Base-by-base conservation (phyloP, 352 stramenopile genomes). In the Discostella stelligera region DNA sequence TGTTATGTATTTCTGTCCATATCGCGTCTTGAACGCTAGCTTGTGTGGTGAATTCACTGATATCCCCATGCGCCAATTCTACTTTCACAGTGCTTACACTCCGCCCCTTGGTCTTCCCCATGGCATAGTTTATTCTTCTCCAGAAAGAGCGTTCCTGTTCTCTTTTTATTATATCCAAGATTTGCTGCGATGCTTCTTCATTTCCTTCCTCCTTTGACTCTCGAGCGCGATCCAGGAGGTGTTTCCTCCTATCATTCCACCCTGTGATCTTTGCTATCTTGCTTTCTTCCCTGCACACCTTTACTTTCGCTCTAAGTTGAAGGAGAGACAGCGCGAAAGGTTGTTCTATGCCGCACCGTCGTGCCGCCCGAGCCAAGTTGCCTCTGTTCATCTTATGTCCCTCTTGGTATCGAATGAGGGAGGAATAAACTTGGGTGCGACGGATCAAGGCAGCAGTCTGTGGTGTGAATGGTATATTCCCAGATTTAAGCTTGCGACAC, bases 401-500 rank as follows among this genome's bases (percentile, higher is more conserved):
- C 27, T 44, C n/a, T 6, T 64, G 9, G 21, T 44, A 46, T 20
- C 54, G 16, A 1, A 72, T 16, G 3, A 72, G 32, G 13, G 65
- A 58, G 3, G n/a, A 5, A 54, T 65, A 64, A 4, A 72, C 54
- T 46, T 72, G 27, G 1, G 7, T 32, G 10, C 53, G 21, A n/a
- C 27, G 18, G 0, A 64, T 72, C 65, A 50, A 72, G 16, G 27
- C 18, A 10, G 54, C 39, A 7, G 65, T 48, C 9, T 53, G 14
- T 11, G 46, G 46, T 3, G 46, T 23, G 46, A 53, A 53, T 5
- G 14, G 21, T 53, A 20, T 72, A 30, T 23, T 27, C 50, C 25
- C 25, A 64, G 32, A 64, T 30, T 67, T 66, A 30, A 80, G 73
- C 41, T 55, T 53, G 21, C 65, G n/a, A 20, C 66, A 75, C 21